Percentiles rank a stretch among this genome's conserved stretches.
phyloP scores from a whole-genome alignment of 495 filamentous ascomycete species.

The Achaetomiella virescens region DNA sequence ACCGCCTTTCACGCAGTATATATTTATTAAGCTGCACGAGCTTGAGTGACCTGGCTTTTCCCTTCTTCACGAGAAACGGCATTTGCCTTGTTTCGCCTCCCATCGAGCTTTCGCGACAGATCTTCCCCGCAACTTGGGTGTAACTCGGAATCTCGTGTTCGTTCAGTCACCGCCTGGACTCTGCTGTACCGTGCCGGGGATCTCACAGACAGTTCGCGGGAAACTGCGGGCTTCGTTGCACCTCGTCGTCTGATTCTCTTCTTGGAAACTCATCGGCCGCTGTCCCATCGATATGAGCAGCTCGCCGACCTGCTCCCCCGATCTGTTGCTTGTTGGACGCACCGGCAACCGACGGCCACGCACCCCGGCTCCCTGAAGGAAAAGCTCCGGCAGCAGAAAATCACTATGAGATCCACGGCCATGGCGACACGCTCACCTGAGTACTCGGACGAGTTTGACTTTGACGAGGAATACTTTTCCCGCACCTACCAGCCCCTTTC shows the following conservation, averaged over 20 bases:
- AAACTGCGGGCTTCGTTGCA: conserved; percentile 8
- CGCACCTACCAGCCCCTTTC: conserved; percentile 54
- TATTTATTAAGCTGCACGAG: conserved; percentile 4
- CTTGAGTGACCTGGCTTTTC: neutral
- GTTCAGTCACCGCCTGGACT: neutral
- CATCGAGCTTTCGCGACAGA: neutral
- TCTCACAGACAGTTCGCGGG: conserved; percentile 4
- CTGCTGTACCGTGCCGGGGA: neutral
- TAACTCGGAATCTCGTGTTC: conserved; percentile 30
- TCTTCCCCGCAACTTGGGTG: conserved; percentile 3
- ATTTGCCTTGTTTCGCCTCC: neutral
- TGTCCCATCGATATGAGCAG: conserved; percentile 30
- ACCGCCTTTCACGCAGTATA: conserved; percentile 1
- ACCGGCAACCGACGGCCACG: conserved; percentile 25
- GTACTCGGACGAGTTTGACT: conserved; percentile 41
- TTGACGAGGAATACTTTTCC: conserved; percentile 50
- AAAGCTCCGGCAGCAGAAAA: neutral
- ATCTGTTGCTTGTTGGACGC: conserved; percentile 29
- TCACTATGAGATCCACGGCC: conserved; percentile 1
- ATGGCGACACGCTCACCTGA: conserved; percentile 26
- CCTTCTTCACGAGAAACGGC: neutral
- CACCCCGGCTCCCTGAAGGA: conserved; percentile 16
- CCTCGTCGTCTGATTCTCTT: conserved; percentile 13
- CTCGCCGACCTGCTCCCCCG: conserved; percentile 25
- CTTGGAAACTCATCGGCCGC: conserved; percentile 7